These are phyloP conservation scores for Taiwanofungus camphoratus DNA, from an alignment of 1,284 basidiomycete species.

Conservation along the genomic window DNA sequence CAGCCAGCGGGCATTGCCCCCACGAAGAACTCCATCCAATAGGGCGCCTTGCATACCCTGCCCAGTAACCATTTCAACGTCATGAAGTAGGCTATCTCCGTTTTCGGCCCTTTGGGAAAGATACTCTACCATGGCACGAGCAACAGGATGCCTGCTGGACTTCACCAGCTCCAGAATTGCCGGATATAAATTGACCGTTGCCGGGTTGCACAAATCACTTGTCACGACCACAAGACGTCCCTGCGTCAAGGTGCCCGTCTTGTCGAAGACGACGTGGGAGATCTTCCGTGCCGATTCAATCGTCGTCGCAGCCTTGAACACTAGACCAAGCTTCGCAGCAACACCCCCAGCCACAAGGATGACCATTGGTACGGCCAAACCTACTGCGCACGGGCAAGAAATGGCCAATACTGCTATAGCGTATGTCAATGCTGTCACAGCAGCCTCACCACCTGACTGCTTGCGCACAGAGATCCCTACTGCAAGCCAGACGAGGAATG, in stretches of 20 bases:
- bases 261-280: slow-evolving; percentile 38
- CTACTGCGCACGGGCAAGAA: slow-evolving; percentile 40
- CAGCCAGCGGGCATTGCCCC: slow-evolving; percentile 33
- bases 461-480: slow-evolving; percentile 29
- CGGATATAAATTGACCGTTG: slow-evolving; percentile 16
- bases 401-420: slow-evolving; percentile 38
- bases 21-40: slow-evolving; percentile 24
- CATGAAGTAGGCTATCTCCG: slow-evolving; percentile 9
- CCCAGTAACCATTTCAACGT: slow-evolving; percentile 30
- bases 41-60: slow-evolving; percentile 31
- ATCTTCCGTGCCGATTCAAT: slow-evolving; percentile 29
- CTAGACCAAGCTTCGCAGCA: slow-evolving; percentile 27
- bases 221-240: slow-evolving; percentile 30
- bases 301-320: slow-evolving; percentile 31
- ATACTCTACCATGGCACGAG: slow-evolving; percentile 27
- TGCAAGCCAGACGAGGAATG: slow-evolving; percentile 35
- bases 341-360: slow-evolving; percentile 32
- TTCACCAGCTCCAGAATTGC: slow-evolving; percentile 22
- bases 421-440: slow-evolving; percentile 32
- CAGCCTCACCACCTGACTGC: slow-evolving; percentile 23
- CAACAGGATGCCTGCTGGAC: slow-evolving; percentile 30
- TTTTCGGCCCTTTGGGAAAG: slow-evolving; percentile 3
- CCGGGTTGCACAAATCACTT: slow-evolving; percentile 18
- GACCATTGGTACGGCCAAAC: slow-evolving; percentile 34
- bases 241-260: slow-evolving; percentile 40